A percentile compares a stretch with the other conserved stretches of the same genome.
phyloP scores from a whole-genome alignment of 495 filamentous ascomycete genomes.

The Neurospora tetraspora region DNA sequence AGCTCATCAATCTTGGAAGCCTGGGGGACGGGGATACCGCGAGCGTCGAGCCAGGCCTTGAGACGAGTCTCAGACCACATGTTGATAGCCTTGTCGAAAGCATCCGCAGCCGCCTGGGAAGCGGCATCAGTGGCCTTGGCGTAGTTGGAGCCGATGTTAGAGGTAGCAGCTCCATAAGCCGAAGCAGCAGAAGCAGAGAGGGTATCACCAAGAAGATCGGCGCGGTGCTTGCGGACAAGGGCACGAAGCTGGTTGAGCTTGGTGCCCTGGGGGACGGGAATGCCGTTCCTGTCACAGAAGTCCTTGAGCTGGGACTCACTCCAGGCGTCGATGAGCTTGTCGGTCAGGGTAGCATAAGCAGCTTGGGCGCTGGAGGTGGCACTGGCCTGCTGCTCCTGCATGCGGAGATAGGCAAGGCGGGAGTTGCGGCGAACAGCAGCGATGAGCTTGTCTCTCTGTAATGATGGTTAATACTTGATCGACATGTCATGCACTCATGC shows the following conservation, averaged over 20 bases:
- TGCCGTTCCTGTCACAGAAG: slow-evolving; percentile 82
- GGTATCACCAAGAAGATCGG: slow-evolving; percentile 59
- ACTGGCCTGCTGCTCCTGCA: slow-evolving; percentile 48
- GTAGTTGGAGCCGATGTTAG: slow-evolving; percentile 67
- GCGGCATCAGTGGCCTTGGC: slow-evolving; percentile 66
- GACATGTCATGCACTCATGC: background rate
- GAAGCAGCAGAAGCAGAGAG: slow-evolving; percentile 50
- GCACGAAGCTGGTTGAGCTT: slow-evolving; percentile 82
- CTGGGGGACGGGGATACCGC: slow-evolving; percentile 65
- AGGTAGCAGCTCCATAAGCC: slow-evolving; percentile 70
- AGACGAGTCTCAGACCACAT: slow-evolving; percentile 64
- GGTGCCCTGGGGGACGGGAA: slow-evolving; percentile 84
- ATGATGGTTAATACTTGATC: background rate
- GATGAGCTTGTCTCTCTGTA: slow-evolving; percentile 72
- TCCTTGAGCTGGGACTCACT: slow-evolving; percentile 79
- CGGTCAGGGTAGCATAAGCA: slow-evolving; percentile 61
- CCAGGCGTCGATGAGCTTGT: slow-evolving; percentile 84
- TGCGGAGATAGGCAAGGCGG: slow-evolving; percentile 58
- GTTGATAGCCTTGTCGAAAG: slow-evolving; percentile 53
- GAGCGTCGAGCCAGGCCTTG: slow-evolving; percentile 66
- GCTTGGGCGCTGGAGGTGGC: slow-evolving; percentile 56
- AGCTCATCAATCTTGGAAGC: slow-evolving; percentile 69
- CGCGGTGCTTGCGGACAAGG: slow-evolving; percentile 82
- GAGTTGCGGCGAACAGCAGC: slow-evolving; percentile 86
- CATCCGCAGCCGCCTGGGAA: slow-evolving; percentile 51